Conservation (phyloP, 129 eudicot species). For the Artemisia annua region DNA sequence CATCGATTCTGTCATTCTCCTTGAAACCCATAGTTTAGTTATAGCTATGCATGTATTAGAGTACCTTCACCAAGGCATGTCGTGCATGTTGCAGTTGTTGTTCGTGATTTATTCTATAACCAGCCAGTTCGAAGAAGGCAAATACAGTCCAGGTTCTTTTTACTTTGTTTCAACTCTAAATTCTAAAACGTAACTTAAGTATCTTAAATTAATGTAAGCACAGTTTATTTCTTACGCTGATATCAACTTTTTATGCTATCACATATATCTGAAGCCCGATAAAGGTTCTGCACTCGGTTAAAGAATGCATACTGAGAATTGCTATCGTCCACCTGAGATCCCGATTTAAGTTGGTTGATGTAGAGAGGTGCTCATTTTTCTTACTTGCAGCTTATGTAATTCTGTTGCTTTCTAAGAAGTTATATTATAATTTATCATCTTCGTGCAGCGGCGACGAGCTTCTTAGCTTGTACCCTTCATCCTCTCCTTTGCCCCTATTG, state of each 20-base stretch:
- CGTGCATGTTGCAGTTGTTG: constrained; percentile 61
- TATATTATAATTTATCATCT: constrained; percentile 7
- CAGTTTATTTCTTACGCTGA: constrained; percentile 21
- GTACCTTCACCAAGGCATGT: not conserved
- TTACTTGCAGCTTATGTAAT: constrained; percentile 10
- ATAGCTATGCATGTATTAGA: not conserved
- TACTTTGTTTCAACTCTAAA: constrained; percentile 1
- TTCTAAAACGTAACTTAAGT: no score
- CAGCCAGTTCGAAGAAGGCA: constrained; percentile 93
- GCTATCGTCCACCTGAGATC: constrained; percentile 73
- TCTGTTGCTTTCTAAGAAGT: not conserved
- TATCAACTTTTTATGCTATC: constrained; percentile 27
- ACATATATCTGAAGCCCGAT: constrained; percentile 54
- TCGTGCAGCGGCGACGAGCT: constrained; percentile 73
- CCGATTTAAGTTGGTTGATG: constrained; percentile 63
- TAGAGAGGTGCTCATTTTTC: constrained; percentile 58
- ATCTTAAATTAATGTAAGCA: constrained; percentile 3
- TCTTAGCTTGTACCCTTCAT: constrained; percentile 57
- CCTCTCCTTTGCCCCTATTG: constrained; percentile 76
- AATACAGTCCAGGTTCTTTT: constrained; percentile 74
- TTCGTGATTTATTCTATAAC: constrained; percentile 86
- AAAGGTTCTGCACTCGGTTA: constrained; percentile 75
- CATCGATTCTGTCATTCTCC: constrained; percentile 1
- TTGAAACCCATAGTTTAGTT: not conserved
- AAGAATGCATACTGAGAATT: constrained; percentile 61